These are phyloP conservation scores for Capronia coronata DNA, from an alignment of 2,329 filamentous ascomycete genomes.

Conservation along the genomic window DNA sequence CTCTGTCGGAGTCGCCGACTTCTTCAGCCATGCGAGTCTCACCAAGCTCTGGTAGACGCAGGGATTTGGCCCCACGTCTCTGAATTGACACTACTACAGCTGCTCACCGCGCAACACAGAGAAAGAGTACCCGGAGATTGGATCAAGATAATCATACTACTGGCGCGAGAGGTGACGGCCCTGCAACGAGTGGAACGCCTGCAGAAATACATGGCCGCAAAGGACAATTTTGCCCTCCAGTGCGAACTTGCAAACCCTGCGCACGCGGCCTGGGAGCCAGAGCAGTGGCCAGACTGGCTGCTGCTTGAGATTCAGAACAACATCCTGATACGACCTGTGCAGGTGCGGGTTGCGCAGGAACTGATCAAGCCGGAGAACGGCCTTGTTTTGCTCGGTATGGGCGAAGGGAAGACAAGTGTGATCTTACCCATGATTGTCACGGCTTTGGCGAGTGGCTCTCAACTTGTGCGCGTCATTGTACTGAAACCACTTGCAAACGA, in stretches of 20 bases:
- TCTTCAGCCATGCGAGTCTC: constrained; percentile 1
- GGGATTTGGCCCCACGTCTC: constrained; percentile 26
- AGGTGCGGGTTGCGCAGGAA: constrained; percentile 51
- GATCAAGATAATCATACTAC: constrained; percentile 26
- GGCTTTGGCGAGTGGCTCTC: constrained; percentile 45
- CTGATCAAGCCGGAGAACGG: constrained; percentile 52
- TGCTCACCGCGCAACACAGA: constrained; percentile 25
- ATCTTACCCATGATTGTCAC: constrained; percentile 60
- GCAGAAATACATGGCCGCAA: constrained; percentile 12
- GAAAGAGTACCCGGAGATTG: constrained; percentile 14
- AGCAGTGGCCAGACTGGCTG: constrained; percentile 52
- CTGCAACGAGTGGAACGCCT: constrained; percentile 32
- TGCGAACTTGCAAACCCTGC: constrained; percentile 46
- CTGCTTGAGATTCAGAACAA: constrained; percentile 59
- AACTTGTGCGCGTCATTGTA: constrained; percentile 54
- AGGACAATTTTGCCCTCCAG: constrained; percentile 23
- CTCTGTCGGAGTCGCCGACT: background rate
- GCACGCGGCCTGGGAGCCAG: constrained; percentile 51
- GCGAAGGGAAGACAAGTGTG: constrained; percentile 62
- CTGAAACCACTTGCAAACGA: constrained; percentile 56
- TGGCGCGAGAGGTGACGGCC: constrained; percentile 30
- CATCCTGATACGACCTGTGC: constrained; percentile 55
- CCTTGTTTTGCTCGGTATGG: constrained; percentile 65
- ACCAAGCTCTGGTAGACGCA: constrained; percentile 3
- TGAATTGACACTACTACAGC: constrained; percentile 26